Conservation (phyloP, 1,139 yeast species). For the Lodderomyces metapsilosis region DNA sequence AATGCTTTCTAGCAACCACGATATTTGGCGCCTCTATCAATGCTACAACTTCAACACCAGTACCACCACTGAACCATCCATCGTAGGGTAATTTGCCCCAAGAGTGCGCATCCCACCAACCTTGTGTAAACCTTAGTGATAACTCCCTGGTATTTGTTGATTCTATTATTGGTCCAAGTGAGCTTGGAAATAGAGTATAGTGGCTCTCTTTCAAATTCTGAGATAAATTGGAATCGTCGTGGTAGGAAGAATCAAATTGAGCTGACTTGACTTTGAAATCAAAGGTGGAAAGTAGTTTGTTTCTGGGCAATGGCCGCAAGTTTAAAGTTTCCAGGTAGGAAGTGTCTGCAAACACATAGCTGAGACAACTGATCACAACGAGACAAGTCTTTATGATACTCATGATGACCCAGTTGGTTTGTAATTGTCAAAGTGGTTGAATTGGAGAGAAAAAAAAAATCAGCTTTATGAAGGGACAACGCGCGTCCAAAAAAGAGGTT, state of each 20-base stretch:
- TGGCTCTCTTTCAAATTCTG: slow-evolving; percentile 31
- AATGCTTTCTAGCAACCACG: slow-evolving; percentile 56
- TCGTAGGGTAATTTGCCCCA: slow-evolving; percentile 83
- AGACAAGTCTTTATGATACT: neutral
- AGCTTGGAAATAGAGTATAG: slow-evolving; percentile 75
- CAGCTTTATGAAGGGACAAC: no score
- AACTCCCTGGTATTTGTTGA: slow-evolving; percentile 69
- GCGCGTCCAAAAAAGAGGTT: no score
- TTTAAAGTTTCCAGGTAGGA: slow-evolving; percentile 56
- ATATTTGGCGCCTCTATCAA: slow-evolving; percentile 63
- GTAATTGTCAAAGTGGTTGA: neutral
- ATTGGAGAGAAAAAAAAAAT: no score
- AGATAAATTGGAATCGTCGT: slow-evolving; percentile 9
- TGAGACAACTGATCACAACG: neutral
- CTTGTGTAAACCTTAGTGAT: slow-evolving; percentile 85
- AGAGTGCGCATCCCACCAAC: slow-evolving; percentile 88
- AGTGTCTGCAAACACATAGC: neutral
- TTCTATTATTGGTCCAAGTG: slow-evolving; percentile 75
- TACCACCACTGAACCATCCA: slow-evolving; percentile 82
- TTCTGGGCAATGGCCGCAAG: slow-evolving; percentile 69
- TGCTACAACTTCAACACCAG: slow-evolving; percentile 95
- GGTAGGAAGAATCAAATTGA: slow-evolving; percentile 29
- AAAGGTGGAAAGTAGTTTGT: slow-evolving; percentile 66
- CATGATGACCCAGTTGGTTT: neutral
- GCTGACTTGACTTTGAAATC: slow-evolving; percentile 60